Percentiles rank a stretch among this genome's conserved stretches.
These are phyloP conservation scores for Ettlia oleoabundans DNA, from an alignment of 139 green algal species.

Conservation along the genomic window DNA sequence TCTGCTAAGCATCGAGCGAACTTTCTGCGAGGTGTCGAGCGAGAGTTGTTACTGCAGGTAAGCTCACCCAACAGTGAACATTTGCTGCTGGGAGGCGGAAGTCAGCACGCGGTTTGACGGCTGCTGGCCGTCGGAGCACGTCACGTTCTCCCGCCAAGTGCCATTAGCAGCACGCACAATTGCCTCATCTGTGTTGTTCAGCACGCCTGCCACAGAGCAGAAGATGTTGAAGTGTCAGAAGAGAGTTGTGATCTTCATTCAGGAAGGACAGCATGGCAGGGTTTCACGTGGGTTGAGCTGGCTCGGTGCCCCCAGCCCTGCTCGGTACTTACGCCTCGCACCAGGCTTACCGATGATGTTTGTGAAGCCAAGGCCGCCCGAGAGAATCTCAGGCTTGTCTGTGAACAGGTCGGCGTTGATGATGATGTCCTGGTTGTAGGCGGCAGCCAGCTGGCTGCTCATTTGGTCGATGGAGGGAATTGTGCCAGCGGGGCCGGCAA, in stretches of 20 bases:
- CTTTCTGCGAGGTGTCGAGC: too few relatives aligned
- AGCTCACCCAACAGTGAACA: neutral
- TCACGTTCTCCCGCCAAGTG: neutral
- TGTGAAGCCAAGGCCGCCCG: slow-evolving; percentile 1
- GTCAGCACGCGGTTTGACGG: neutral
- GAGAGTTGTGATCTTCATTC: too few relatives aligned
- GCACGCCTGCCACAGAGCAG: neutral
- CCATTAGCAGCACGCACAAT: neutral
- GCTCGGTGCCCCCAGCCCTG: too few relatives aligned
- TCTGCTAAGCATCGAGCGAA: too few relatives aligned
- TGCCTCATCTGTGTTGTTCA: neutral
- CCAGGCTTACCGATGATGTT: neutral
- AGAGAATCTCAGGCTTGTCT: neutral
- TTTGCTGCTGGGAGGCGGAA: neutral
- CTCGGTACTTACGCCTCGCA: neutral
- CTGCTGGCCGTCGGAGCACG: neutral
- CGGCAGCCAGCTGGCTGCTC: neutral
- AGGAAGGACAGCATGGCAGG: neutral
- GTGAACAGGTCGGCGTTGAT: slow-evolving; percentile 14
- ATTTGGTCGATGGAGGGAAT: neutral
- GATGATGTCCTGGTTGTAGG: slow-evolving; percentile 9
- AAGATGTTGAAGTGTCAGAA: too few relatives aligned
- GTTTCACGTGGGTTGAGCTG: neutral
- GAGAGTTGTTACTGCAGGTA: too few relatives aligned
- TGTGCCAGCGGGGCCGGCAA: too few relatives aligned